Evolutionary conservation across 148 eudicot species (phyloP).

Genomic region (Nepenthes gracilis): DNA sequence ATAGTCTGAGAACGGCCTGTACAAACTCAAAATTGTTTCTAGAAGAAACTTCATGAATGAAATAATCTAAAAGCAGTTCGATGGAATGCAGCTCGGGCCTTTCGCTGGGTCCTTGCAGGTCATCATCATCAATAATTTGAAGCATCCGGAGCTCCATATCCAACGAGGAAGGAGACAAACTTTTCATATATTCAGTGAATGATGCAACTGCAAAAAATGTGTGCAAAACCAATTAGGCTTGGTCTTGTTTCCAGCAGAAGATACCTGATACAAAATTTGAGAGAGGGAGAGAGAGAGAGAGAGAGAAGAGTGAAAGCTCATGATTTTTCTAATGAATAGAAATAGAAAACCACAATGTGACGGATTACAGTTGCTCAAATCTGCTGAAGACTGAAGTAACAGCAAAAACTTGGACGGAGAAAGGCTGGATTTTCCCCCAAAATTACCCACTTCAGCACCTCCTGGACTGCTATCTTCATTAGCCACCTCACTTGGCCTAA

Average conservation of each 20-base stretch:
- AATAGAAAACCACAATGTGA: neutral
- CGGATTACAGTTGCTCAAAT: conserved; percentile 45
- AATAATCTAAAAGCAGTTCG: conserved; percentile 79
- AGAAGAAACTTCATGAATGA: conserved; percentile 61
- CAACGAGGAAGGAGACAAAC: conserved; percentile 74
- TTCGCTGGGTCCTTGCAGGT: conserved; percentile 32
- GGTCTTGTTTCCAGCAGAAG: neutral
- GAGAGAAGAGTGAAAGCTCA: neutral
- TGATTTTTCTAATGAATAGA: neutral
- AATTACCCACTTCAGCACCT: conserved; percentile 12
- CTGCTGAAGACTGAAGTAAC: conserved; percentile 53
- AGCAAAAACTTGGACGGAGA: conserved; percentile 48
- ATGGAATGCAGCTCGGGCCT: conserved; percentile 55
- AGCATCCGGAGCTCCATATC: conserved; percentile 96
- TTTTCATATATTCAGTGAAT: conserved; percentile 78
- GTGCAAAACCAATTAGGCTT: neutral
- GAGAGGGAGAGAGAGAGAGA: too few relatives aligned
- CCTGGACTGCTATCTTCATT: conserved; percentile 31
- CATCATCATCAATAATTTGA: conserved; percentile 71
- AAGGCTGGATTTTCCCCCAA: conserved; percentile 15
- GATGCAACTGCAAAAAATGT: conserved; percentile 51
- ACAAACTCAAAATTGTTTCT: conserved; percentile 85
- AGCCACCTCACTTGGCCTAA: conserved; percentile 35
- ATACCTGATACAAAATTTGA: neutral
- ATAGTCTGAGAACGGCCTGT: conserved; percentile 74